Evolutionary conservation across 2,329 filamentous ascomycete species (phyloP).

Genomic region (Penicillium aurantiogriseum): DNA sequence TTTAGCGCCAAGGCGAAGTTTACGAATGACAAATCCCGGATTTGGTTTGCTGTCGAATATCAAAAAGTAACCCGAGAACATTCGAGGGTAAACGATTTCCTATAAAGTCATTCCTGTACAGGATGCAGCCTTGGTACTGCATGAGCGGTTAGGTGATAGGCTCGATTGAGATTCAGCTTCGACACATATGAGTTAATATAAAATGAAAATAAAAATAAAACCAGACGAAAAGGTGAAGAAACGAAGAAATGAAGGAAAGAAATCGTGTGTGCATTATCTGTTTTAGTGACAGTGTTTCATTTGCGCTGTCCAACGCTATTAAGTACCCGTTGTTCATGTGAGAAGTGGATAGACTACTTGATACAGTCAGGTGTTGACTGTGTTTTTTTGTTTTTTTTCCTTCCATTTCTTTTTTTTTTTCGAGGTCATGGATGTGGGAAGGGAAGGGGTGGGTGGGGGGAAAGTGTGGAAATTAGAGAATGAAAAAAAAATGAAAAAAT

Average conservation of each 20-base stretch:
- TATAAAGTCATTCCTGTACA: background rate
- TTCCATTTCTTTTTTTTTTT: background rate
- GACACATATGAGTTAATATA: slow-evolving; percentile 18
- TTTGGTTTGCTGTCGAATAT: background rate
- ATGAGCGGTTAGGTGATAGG: slow-evolving; percentile 21
- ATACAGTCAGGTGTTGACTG: background rate
- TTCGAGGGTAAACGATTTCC: background rate
- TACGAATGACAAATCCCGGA: slow-evolving; percentile 19
- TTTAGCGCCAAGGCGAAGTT: slow-evolving; percentile 3
- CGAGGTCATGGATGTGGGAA: background rate
- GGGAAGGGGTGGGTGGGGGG: background rate
- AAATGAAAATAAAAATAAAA: slow-evolving; percentile 5
- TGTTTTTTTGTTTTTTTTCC: background rate
- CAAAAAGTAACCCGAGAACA: slow-evolving; percentile 2
- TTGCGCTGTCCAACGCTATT: background rate
- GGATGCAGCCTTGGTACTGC: slow-evolving; percentile 20
- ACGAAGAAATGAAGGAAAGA: slow-evolving; percentile 5
- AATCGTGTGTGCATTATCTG: slow-evolving; percentile 16
- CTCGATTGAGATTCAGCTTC: slow-evolving; percentile 16
- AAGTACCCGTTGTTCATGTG: slow-evolving; percentile 1
- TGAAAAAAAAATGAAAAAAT: slow-evolving; percentile 13
- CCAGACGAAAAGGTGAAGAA: slow-evolving; percentile 6
- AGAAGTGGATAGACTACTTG: background rate
- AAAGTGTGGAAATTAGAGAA: slow-evolving; percentile 1
- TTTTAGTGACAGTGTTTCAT: slow-evolving; percentile 15